phyloP scores from a whole-genome alignment of 495 filamentous ascomycete genomes.

The Aspergillus ostianus region DNA sequence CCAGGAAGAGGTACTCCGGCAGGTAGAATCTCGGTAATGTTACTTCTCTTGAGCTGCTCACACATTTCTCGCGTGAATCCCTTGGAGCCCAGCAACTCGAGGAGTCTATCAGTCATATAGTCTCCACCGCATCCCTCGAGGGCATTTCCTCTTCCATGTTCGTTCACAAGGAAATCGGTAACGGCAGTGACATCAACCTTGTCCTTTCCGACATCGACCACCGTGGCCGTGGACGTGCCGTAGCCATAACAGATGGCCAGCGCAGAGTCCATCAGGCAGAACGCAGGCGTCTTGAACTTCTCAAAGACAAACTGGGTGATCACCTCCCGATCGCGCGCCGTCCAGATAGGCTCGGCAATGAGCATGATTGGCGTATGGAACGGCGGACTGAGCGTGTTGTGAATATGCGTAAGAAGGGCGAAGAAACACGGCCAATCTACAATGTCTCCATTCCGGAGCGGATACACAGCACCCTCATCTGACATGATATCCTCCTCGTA shows the following conservation, averaged over 20 bases:
- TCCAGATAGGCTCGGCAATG: conserved; percentile 83
- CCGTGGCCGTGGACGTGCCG: conserved; percentile 68
- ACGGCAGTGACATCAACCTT: conserved; percentile 92
- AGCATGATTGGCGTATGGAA: conserved; percentile 94
- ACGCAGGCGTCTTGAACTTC: conserved; percentile 89
- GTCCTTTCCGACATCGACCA: conserved; percentile 85
- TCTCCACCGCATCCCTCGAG: conserved; percentile 80
- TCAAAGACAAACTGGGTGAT: conserved; percentile 94
- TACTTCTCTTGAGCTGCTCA: conserved; percentile 87
- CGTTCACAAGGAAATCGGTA: conserved; percentile 68
- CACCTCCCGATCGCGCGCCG: conserved; percentile 72
- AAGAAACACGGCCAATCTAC: conserved; percentile 88
- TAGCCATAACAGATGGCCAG: conserved; percentile 82
- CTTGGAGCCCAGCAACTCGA: conserved; percentile 64
- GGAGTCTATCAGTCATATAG: conserved; percentile 75
- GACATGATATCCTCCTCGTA: conserved; percentile 87
- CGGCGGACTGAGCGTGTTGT: conserved; percentile 80
- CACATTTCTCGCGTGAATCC: conserved; percentile 84
- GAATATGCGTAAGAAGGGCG: conserved; percentile 82
- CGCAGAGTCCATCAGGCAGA: conserved; percentile 82
- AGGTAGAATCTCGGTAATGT: conserved; percentile 84
- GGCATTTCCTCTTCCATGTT: conserved; percentile 57
- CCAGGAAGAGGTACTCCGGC: conserved; percentile 59
- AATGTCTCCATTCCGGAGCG: conserved; percentile 79
- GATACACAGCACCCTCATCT: conserved; percentile 85